phyloP scores from a whole-genome alignment of 352 stramenopile genomes.

The Phytophthora megakarya region DNA sequence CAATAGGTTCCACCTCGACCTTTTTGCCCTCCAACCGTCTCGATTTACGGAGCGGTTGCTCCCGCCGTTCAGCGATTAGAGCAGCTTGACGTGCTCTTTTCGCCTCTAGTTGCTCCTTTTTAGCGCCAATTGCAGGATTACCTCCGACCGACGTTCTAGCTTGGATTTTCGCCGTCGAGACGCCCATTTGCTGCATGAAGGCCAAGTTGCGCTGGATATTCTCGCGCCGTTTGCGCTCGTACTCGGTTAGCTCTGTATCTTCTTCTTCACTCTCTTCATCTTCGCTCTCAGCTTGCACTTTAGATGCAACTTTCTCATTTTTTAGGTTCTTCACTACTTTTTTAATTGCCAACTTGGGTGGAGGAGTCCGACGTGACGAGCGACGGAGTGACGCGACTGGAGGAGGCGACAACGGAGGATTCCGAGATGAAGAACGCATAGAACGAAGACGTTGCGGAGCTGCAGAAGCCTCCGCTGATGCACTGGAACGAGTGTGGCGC shows the following conservation, averaged over 20 bases:
- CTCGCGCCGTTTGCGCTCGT: conserved; percentile 79
- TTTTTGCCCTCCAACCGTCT: conserved; percentile 64
- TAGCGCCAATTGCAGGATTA: conserved; percentile 2
- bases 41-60: conserved; percentile 64
- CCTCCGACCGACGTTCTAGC: conserved; percentile 52
- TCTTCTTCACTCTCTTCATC: conserved; percentile 17
- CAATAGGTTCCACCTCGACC: conserved; percentile 44
- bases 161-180: conserved; percentile 75
- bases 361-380: conserved; percentile 15
- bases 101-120: conserved; percentile 13
- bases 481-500: conserved; percentile 36
- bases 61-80: conserved; percentile 15
- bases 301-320: background rate
- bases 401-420: conserved; percentile 25
- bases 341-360: conserved; percentile 18
- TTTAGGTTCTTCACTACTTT: background rate
- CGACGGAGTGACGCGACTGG: conserved; percentile 22
- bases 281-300: conserved; percentile 7
- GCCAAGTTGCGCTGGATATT: conserved; percentile 88
- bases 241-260: conserved; percentile 52
- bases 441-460: conserved; percentile 29
- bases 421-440: conserved; percentile 15
- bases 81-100: conserved; percentile 28
- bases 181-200: conserved; percentile 85
- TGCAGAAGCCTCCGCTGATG: background rate